Conservation (phyloP, 192 early-diverging fungal genomes). For the Allomyces javanicus region DNA sequence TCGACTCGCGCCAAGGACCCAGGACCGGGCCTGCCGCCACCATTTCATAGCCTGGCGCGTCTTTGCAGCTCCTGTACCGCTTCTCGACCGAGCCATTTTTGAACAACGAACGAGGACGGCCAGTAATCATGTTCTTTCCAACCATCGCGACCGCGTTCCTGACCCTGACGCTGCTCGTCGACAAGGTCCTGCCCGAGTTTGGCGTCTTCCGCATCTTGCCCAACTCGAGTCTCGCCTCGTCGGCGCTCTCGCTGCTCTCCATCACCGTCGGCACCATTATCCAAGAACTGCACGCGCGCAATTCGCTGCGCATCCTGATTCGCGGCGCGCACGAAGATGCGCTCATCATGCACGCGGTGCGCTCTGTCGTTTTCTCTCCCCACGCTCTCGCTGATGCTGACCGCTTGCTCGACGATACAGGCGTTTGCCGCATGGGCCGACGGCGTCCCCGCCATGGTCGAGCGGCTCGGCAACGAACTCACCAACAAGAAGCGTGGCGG, state of each 20-base stretch:
- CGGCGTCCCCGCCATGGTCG: too few relatives aligned
- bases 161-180: neutral
- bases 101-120: too few relatives aligned
- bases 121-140: too few relatives aligned
- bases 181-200: neutral
- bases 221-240: neutral
- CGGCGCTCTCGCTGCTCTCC: neutral
- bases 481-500: neutral
- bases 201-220: neutral
- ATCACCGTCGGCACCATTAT: neutral
- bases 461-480: too few relatives aligned
- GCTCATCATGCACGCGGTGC: neutral
- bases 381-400: too few relatives aligned
- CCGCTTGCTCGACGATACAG: neutral
- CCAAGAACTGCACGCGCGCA: neutral
- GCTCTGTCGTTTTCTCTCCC: neutral
- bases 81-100: too few relatives aligned
- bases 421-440: too few relatives aligned
- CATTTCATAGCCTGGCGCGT: too few relatives aligned
- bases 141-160: too few relatives aligned
- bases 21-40: too few relatives aligned
- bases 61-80: too few relatives aligned
- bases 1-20: too few relatives aligned
- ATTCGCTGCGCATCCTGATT: neutral
- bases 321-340: neutral